phyloP scores from a whole-genome alignment of 2,329 filamentous ascomycete genomes.

The Ascochyta pisi region DNA sequence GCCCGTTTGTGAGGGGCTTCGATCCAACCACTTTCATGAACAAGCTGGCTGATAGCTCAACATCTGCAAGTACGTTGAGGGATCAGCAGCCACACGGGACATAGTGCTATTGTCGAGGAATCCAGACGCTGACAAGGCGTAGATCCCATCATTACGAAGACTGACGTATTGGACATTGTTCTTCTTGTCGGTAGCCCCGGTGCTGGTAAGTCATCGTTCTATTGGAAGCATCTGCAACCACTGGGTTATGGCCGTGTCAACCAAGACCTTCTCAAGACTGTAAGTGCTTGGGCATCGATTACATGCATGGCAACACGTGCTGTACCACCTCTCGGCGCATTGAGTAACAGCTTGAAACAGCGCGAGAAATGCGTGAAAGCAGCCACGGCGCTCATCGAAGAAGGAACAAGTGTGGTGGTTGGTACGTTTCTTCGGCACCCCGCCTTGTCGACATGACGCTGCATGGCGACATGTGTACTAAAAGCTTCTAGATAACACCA shows the following conservation, averaged over 20 bases:
- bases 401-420: slow-evolving; percentile 74
- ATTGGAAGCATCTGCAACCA: slow-evolving; percentile 77
- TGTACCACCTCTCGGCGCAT: slow-evolving; percentile 29
- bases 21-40: slow-evolving; percentile 62
- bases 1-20: slow-evolving; percentile 73
- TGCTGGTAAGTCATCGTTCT: slow-evolving; percentile 91
- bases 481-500: slow-evolving; percentile 81
- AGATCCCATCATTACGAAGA: slow-evolving; percentile 61
- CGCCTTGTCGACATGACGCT: slow-evolving; percentile 18
- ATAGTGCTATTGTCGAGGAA: slow-evolving; percentile 10
- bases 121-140: slow-evolving; percentile 28
- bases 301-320: slow-evolving; percentile 28
- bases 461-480: slow-evolving; percentile 22
- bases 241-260: slow-evolving; percentile 86
- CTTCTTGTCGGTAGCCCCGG: slow-evolving; percentile 89
- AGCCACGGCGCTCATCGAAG: slow-evolving; percentile 69
- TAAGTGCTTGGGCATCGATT: slow-evolving; percentile 46
- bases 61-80: slow-evolving; percentile 42
- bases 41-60: slow-evolving; percentile 32
- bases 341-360: slow-evolving; percentile 53
- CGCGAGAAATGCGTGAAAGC: slow-evolving; percentile 72
- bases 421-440: slow-evolving; percentile 62
- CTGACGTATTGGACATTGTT: slow-evolving; percentile 74
- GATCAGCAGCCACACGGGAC: slow-evolving; percentile 24
- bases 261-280: slow-evolving; percentile 83